Conservation (phyloP, 768 basidiomycete genomes). For the Phlebiopsis gigantea region DNA sequence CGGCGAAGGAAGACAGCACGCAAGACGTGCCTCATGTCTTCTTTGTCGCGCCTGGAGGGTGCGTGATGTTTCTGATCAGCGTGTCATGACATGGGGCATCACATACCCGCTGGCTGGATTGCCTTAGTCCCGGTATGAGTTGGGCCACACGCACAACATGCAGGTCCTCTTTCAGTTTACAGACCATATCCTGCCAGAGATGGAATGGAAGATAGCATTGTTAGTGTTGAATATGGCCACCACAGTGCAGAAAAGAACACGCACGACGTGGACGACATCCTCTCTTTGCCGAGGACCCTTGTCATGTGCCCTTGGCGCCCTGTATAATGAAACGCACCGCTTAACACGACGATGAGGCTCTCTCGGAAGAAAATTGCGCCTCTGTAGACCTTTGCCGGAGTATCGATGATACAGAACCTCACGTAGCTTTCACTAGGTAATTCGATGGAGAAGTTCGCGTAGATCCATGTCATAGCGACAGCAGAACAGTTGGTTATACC, state of each 20-base stretch:
- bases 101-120: not conserved
- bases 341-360: not conserved
- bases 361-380: not conserved
- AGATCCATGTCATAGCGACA: not conserved
- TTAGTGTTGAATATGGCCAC: not conserved
- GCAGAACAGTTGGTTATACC: not conserved
- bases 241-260: not conserved
- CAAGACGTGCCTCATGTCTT: not conserved
- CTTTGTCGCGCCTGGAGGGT: not conserved
- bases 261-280: not conserved
- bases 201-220: not conserved
- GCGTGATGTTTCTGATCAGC: not conserved
- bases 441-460: too few species aligned
- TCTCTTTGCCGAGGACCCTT: not conserved
- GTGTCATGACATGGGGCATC: not conserved
- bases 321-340: not conserved
- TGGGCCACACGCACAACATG: not conserved
- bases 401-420: too few species aligned
- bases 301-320: not conserved
- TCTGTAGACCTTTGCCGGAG: not conserved
- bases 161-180: not conserved
- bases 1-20: not conserved
- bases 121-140: not conserved
- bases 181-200: not conserved
- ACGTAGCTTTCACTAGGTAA: not conserved